A percentile compares a stretch with the other conserved stretches of the same genome.
These are phyloP conservation scores for Lactifluus hygrophoroides DNA, from an alignment of 768 basidiomycete genomes.

Conservation along the genomic window DNA sequence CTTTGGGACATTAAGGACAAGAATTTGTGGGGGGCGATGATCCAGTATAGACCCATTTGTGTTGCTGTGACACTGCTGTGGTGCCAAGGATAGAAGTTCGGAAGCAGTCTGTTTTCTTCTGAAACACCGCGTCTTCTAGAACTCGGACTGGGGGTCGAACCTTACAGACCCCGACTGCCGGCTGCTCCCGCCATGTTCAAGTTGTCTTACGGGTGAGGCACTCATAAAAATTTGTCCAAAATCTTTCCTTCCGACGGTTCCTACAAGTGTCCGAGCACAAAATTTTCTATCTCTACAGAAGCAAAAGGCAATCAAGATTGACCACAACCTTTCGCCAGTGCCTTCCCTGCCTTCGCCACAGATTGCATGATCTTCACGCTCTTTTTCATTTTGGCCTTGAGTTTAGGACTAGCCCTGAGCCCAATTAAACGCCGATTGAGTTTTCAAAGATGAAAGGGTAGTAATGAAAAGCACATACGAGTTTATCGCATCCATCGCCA, in stretches of 20 bases:
- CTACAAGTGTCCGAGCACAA: not conserved
- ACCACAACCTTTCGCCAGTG: not conserved
- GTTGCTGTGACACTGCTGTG: not conserved
- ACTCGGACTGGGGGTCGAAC: not conserved
- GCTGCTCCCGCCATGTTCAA: no score
- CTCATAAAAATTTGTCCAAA: not conserved
- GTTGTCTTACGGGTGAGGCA: not conserved
- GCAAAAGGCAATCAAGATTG: not conserved
- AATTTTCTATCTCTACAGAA: not conserved
- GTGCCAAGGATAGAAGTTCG: not conserved
- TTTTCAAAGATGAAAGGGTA: no score
- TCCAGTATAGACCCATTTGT: not conserved
- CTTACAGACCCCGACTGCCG: not conserved
- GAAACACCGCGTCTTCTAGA: not conserved
- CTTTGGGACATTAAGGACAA: not conserved
- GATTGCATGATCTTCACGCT: not conserved
- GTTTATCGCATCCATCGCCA: not conserved
- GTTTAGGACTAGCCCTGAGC: not conserved
- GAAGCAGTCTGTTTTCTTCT: not conserved
- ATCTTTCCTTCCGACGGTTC: not conserved
- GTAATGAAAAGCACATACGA: not conserved
- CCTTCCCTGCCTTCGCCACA: not conserved
- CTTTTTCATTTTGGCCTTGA: not conserved
- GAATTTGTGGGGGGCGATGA: not conserved
- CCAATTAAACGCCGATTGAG: not conserved